These are phyloP conservation scores for Stemphylium lycopersici DNA, from an alignment of 2,329 filamentous ascomycete species.

Conservation along the genomic window DNA sequence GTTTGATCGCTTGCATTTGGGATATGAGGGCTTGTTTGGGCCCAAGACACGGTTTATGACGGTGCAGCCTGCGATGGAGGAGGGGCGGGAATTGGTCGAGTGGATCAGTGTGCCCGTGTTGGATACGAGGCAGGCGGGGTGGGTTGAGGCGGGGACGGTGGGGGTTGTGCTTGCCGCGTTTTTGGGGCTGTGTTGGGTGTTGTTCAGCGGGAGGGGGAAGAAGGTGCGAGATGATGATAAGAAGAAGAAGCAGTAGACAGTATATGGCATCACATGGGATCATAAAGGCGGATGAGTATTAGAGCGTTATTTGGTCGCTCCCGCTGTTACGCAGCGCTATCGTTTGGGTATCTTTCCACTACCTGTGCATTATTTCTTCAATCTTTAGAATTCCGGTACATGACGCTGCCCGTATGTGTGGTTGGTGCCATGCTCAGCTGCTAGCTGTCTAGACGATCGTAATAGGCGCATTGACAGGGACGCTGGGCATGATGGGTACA, in stretches of 20 bases:
- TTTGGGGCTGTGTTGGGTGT: constrained; percentile 52
- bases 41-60: constrained; percentile 85
- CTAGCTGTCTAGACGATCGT: constrained; percentile 17
- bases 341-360: constrained; percentile 14
- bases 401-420: no score
- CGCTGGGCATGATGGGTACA: constrained; percentile 29
- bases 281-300: background rate
- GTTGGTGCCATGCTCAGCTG: background rate
- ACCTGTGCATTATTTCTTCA: background rate
- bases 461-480: constrained; percentile 31
- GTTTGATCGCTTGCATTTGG: constrained; percentile 84
- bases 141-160: constrained; percentile 53
- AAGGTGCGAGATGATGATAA: constrained; percentile 16
- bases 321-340: constrained; percentile 5
- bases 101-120: constrained; percentile 52
- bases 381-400: background rate
- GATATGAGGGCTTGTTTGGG: constrained; percentile 82
- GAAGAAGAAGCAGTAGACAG: constrained; percentile 34
- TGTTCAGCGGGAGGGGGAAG: constrained; percentile 32
- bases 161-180: constrained; percentile 53
- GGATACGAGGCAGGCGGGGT: constrained; percentile 41
- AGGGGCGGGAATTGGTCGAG: constrained; percentile 31
- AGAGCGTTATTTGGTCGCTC: background rate
- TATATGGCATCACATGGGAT: background rate
- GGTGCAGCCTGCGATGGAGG: constrained; percentile 41